Percentiles rank a stretch among this genome's conserved stretches.
Evolutionary conservation across 805 yeast genomes (phyloP).

Genomic region (Spencermartinsiella europaea): DNA sequence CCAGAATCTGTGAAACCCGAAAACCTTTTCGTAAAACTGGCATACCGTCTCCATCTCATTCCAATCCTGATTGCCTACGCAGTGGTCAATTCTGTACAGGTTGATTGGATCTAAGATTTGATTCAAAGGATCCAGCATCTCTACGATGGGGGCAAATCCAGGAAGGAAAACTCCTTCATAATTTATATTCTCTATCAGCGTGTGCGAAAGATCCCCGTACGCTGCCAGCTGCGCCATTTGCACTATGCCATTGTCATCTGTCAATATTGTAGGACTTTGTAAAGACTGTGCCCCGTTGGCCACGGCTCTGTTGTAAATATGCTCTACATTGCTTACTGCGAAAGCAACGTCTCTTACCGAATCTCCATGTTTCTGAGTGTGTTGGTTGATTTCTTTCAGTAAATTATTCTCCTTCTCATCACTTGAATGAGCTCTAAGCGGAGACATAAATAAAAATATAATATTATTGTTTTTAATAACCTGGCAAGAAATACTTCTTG

Average conservation of each 20-base stretch:
- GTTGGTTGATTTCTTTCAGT: slow-evolving; percentile 40
- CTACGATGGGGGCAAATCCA: slow-evolving; percentile 31
- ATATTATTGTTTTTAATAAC: slow-evolving; percentile 57
- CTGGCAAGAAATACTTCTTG: slow-evolving; percentile 48
- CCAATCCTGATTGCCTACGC: slow-evolving; percentile 78
- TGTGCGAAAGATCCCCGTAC: slow-evolving; percentile 64
- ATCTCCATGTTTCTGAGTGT: slow-evolving; percentile 60
- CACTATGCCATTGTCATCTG: slow-evolving; percentile 49
- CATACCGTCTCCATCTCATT: slow-evolving; percentile 56
- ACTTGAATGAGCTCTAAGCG: slow-evolving; percentile 30
- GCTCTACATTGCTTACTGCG: slow-evolving; percentile 47
- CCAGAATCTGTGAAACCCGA: slow-evolving; percentile 79
- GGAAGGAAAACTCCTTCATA: slow-evolving; percentile 49
- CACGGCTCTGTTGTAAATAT: slow-evolving; percentile 43
- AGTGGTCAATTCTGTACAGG: slow-evolving; percentile 58
- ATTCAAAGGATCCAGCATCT: slow-evolving; percentile 21
- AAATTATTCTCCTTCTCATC: slow-evolving; percentile 23
- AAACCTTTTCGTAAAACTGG: slow-evolving; percentile 51
- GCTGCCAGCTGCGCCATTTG: slow-evolving; percentile 47
- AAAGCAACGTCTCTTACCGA: slow-evolving; percentile 77
- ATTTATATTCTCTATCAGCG: slow-evolving; percentile 48
- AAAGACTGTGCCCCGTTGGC: slow-evolving; percentile 47
- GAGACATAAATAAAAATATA: slow-evolving; percentile 42
- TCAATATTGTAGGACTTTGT: slow-evolving; percentile 23
- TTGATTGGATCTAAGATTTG: slow-evolving; percentile 34